Percentiles rank a stretch among this genome's conserved stretches.
Evolutionary conservation across 2,329 filamentous ascomycete species (phyloP).

Genomic region (Sphaceloma murrayae): DNA sequence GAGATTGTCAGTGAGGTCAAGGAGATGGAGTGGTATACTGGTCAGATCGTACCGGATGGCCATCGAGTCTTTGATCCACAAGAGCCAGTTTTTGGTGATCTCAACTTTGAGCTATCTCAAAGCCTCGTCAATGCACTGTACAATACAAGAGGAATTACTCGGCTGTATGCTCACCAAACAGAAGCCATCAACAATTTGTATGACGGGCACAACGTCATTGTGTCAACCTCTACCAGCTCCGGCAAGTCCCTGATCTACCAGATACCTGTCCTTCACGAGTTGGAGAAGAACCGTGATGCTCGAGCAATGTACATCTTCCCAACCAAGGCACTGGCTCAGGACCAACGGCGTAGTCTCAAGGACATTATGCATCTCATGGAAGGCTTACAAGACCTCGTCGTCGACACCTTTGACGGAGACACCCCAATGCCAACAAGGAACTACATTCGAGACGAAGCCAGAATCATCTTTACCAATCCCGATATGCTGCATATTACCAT

Average conservation of each 20-base stretch:
- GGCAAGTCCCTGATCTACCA: conserved; percentile 99
- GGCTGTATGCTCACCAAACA: conserved; percentile 83
- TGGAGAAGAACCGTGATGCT: conserved; percentile 67
- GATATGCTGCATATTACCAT: conserved; percentile 97
- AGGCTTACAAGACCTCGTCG: conserved; percentile 61
- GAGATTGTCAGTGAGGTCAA: conserved; percentile 82
- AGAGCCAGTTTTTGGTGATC: conserved; percentile 67
- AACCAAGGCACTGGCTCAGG: conserved; percentile 91
- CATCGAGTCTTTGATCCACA: conserved; percentile 86
- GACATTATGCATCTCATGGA: conserved; percentile 76
- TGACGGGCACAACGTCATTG: conserved; percentile 75
- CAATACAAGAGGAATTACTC: conserved; percentile 77
- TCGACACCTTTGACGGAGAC: conserved; percentile 94
- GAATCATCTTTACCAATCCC: conserved; percentile 94
- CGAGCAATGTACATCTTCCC: conserved; percentile 97
- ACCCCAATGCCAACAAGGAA: conserved; percentile 74
- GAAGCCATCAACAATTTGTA: conserved; percentile 86
- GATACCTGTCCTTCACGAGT: conserved; percentile 75
- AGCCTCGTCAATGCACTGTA: conserved; percentile 91
- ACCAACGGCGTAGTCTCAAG: conserved; percentile 79
- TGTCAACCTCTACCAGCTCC: conserved; percentile 90
- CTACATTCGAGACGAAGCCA: conserved; percentile 72
- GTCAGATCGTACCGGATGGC: conserved; percentile 86
- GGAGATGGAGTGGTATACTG: conserved; percentile 74
- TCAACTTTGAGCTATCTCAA: conserved; percentile 81